Base-by-base conservation (phyloP, 768 basidiomycete species). In the Suillus weaverae region DNA sequence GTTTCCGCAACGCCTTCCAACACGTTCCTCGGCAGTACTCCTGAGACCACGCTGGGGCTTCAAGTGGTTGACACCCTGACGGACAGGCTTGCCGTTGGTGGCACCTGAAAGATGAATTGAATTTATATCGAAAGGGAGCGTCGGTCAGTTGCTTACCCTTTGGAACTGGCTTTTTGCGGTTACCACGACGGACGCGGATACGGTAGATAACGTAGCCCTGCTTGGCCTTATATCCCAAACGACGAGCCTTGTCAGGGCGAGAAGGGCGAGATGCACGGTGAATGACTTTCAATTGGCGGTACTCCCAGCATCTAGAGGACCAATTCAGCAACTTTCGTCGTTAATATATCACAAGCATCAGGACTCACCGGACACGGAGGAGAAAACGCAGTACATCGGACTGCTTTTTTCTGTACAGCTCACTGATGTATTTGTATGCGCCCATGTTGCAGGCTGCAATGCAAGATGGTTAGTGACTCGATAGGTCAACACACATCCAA, bases 141-240 rank as follows among this genome's bases (percentile, higher is more conserved):
- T 10, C 57, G 26, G 43, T 39, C 5, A 57, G 16, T 14, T 38
- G 75, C 82, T 61, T 63, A 95, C 97, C 97, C 86, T 99, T 99
- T 73, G 92, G 92, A 66, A 92, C 97, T 68, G 91, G 95, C 86
- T 95, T 97, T 85, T 99, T 99, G 83, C 97, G 89, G 87, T 98
- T 98, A 77, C 97, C 97, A 68, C 96, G 88, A 73, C 97, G 89
- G 69, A 99, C 97, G 70, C 97, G 93, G 72, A 99, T 84, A 73
- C 97, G 94, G 84, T 99, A 99, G 82, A 99, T 81, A 69, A 99
- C 91, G 77, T 95, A 99, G 73, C 97, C 97, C 81, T 99, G 97
- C 87, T 99, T 99, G 78, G 97, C 95, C 85, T 98, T 99, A 89
- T 99, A 99, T 57, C 97, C 97, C 67, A 99, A 84, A 70, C 96